These are phyloP conservation scores for Plasmodium gonderi DNA, from an alignment of 169 alveolate species.

Conservation along the genomic window DNA sequence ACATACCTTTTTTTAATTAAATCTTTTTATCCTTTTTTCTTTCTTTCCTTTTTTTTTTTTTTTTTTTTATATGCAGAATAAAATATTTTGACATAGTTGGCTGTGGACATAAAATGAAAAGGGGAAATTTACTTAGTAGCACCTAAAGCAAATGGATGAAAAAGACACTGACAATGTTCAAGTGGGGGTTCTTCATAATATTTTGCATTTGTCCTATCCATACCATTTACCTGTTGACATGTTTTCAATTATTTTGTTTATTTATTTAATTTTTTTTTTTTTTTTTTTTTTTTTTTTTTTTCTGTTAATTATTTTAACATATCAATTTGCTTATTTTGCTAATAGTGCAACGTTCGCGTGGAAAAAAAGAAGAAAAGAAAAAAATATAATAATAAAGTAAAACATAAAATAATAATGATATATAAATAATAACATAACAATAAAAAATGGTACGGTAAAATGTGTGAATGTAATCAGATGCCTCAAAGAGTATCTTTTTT, in stretches of 20 bases:
- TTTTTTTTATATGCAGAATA: slow-evolving; percentile 13
- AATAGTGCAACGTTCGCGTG: neutral
- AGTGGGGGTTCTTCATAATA: neutral
- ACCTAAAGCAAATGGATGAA: neutral
- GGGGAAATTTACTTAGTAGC: neutral
- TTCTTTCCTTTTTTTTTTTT: neutral
- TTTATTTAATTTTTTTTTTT: neutral
- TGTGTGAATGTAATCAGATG: neutral
- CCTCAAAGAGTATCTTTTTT: neutral
- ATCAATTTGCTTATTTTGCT: slow-evolving; percentile 1
- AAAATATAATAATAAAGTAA: neutral
- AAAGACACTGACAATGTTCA: neutral
- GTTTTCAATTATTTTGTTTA: neutral
- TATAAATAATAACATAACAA: neutral
- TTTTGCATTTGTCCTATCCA: neutral
- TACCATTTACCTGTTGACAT: neutral
- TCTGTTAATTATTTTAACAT: slow-evolving; percentile 3
- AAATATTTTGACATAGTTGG: slow-evolving; percentile 63
- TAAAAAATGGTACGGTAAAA: neutral
- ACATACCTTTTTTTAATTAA: neutral
- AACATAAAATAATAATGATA: neutral
- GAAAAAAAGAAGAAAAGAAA: neutral
- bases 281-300: neutral
- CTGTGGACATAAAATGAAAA: slow-evolving; percentile 45
- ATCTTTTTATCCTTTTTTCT: neutral